Percentiles rank a stretch among this genome's conserved stretches.
Conservation (phyloP, 345 rosid species). For the Eucalyptus regnans region DNA sequence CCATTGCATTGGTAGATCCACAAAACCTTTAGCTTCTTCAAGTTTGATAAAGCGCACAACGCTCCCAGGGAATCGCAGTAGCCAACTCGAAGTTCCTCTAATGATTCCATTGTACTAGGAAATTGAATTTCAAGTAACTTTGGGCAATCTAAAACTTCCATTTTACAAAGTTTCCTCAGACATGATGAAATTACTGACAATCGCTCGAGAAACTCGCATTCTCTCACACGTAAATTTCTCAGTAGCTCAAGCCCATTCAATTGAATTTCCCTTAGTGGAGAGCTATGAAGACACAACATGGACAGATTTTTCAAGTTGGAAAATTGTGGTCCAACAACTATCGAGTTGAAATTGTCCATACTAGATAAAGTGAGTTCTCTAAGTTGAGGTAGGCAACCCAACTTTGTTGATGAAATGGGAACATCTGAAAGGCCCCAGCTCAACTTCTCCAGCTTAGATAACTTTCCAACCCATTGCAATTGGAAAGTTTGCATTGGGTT, state of each 20-base stretch:
- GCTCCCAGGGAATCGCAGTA: not conserved
- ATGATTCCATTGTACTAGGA: not conserved
- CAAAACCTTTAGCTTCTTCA: not conserved
- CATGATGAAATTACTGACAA: not conserved
- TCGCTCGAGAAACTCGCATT: not conserved
- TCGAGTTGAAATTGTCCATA: not conserved
- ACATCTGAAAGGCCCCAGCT: not conserved
- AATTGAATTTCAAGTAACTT: not conserved
- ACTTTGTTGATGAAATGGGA: not conserved
- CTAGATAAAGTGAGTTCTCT: not conserved
- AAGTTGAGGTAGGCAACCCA: not conserved
- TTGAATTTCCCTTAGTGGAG: not conserved
- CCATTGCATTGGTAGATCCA: not conserved
- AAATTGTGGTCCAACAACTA: not conserved
- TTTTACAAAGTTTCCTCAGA: not conserved
- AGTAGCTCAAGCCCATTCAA: not conserved
- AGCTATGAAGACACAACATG: too few relatives aligned
- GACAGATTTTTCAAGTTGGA: not conserved
- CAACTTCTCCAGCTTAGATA: fast-evolving
- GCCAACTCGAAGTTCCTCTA: not conserved
- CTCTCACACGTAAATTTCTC: not conserved
- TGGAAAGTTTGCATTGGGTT: not conserved
- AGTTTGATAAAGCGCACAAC: not conserved
- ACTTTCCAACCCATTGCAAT: not conserved
- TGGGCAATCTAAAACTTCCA: not conserved